These are phyloP conservation scores for Aspergillus transmontanensis DNA, from an alignment of 2,329 filamentous ascomycete species.

Conservation along the genomic window DNA sequence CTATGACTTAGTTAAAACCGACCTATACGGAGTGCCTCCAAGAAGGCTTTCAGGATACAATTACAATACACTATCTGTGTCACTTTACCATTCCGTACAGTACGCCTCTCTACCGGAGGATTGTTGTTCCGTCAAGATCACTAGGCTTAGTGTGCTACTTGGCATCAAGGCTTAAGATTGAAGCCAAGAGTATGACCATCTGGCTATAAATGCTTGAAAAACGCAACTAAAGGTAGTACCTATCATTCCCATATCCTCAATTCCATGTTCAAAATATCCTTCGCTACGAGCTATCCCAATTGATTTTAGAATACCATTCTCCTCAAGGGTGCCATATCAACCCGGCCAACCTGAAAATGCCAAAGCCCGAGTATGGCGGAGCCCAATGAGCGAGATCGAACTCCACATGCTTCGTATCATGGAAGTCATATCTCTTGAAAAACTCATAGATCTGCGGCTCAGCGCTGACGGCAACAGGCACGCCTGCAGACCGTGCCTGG, in stretches of 20 bases:
- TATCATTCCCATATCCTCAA: no score
- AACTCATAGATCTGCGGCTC: conserved; percentile 20
- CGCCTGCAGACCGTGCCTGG: background rate
- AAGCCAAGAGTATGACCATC: no score
- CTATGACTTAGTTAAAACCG: no score
- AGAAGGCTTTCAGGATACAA: no score
- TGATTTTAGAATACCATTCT: background rate
- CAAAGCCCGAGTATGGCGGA: conserved; percentile 19
- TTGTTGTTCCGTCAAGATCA: background rate
- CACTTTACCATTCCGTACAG: background rate
- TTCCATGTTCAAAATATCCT: no score
- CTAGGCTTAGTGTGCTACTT: background rate
- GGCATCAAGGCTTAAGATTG: background rate
- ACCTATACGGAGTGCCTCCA: no score
- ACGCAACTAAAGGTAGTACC: no score
- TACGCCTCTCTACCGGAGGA: background rate
- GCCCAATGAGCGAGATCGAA: conserved; percentile 22
- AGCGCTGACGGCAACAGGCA: conserved; percentile 7
- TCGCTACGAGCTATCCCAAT: background rate
- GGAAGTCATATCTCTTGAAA: conserved; percentile 16
- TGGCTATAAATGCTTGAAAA: no score
- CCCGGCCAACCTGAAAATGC: conserved; percentile 17
- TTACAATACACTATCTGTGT: no score
- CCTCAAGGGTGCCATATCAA: conserved; percentile 17
- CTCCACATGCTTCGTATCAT: conserved; percentile 19